A percentile compares a stretch with the other conserved stretches of the same genome.
Evolutionary conservation across 2,329 filamentous ascomycete species (phyloP).

Genomic region (Phyllosticta citribraziliensis): DNA sequence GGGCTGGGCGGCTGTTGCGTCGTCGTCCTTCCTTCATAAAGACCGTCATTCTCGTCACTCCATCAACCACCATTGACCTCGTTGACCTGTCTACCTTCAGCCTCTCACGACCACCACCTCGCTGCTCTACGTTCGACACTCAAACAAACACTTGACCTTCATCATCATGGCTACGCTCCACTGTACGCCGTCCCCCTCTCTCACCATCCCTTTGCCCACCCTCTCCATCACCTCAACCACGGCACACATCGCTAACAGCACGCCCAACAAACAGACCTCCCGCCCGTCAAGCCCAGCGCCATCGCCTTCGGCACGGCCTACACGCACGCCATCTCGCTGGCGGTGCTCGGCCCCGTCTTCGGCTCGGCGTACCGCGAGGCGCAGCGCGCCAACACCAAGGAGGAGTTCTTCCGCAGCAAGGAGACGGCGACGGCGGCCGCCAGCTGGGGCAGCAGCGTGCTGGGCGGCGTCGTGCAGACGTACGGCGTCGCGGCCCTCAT

Average conservation of each 20-base stretch:
- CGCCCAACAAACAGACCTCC: slow-evolving; percentile 44
- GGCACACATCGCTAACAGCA: background rate
- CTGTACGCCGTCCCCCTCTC: slow-evolving; percentile 37
- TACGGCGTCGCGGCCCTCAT: slow-evolving; percentile 77
- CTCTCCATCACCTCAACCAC: background rate
- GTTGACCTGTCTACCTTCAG: background rate
- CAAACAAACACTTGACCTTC: background rate
- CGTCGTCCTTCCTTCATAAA: background rate
- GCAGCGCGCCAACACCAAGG: slow-evolving; percentile 83
- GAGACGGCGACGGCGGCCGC: slow-evolving; percentile 81
- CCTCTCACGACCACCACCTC: background rate
- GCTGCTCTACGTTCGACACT: background rate
- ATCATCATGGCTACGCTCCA: slow-evolving; percentile 50
- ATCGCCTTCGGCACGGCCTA: slow-evolving; percentile 94
- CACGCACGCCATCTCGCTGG: slow-evolving; percentile 84
- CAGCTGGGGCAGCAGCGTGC: slow-evolving; percentile 80
- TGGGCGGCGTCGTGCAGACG: slow-evolving; percentile 79
- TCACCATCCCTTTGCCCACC: background rate
- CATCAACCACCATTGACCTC: too few relatives aligned
- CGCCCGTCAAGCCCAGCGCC: slow-evolving; percentile 91
- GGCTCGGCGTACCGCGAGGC: slow-evolving; percentile 91
- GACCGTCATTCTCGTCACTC: background rate
- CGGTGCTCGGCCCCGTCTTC: slow-evolving; percentile 80
- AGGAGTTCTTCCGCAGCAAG: slow-evolving; percentile 91
- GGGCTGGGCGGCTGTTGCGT: too few relatives aligned